Evolutionary conservation across 2,329 filamentous ascomycete species (phyloP), one percentile per base, ranked within the genome.

Genomic region (Ophiocordyceps robertsii): DNA sequence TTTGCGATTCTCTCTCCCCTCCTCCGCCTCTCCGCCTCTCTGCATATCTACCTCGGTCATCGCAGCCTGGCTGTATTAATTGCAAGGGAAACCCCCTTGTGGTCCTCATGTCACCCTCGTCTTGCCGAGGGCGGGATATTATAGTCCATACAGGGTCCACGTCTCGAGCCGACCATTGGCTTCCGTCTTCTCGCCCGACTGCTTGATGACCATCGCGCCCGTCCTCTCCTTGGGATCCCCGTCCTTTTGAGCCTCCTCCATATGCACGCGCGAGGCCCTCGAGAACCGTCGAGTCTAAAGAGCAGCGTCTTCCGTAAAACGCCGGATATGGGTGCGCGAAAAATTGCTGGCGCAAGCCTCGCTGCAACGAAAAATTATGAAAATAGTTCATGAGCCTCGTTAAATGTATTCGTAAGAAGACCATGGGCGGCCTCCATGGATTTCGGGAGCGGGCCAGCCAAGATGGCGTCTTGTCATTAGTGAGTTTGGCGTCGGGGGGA

Each of bases 101-200:
- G 21, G n/a, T 24, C 13, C 27, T 10, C 37, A 6, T 29, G 6
- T 11, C 24, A 9, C 24, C 24, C 24, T 19, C 27, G 5, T 24
- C 11, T 10, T 14, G 21, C 37, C 14, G 37, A 16, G 21, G 14
- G 37, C 24, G 31, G 7, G 27, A 44, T 14, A 44, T 43, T 45
- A 42, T 50, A 50, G 43, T 47, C 47, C 48, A 47, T 49, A 51
- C 48, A 49, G 37, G 39, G 40, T 41, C 44, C 38, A 38, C 31
- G 8, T 31, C 27, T 39, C 16, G 21, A 35, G 37, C 21, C 17
- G 37, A 16, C 21, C 16, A 10, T 17, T 9, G 17, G 40, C 35
- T n/a, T 30, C 36, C 27, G 6, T 31, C 13, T 36, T 17, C 32
- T 29, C 29, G 32, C n/a, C 33, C 24, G 10, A 29, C 37, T 29